Base-by-base conservation (phyloP, 192 early-diverging fungal species). In the Coemansia aciculifera region DNA sequence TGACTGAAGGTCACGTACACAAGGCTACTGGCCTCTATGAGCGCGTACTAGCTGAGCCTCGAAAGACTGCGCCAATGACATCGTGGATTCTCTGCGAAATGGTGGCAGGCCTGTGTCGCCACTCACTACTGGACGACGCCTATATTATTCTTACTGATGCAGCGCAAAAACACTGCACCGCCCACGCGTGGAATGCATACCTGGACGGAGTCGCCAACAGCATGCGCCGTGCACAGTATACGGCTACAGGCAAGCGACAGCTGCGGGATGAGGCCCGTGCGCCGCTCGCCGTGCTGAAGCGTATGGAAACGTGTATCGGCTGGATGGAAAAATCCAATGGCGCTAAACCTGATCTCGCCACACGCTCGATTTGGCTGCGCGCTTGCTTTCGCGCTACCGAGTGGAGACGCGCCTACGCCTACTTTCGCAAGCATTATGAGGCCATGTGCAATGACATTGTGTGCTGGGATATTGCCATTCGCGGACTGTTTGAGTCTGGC, bases 101-200 rank as follows among this genome's bases (percentile, higher is more conserved):
- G 13, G 68, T 77, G 13, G 31, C 36, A 4, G 79, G 79, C 1
- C 62, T 82, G 38, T 71, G 79, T 34, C 49, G 68, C 10, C 64
- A 63, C 40, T 48, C 48, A 32, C 64, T 29, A n/a, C 44, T 66
- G 19, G 66, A 62, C 24, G 49, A 62, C 23, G 79, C 79, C 39
- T 68, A 68, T 32, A 17, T 11, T 15, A 3, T 44, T 3, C 68
- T 82, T 17, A 31, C 19, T 2, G 36, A 8, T 6, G 64, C 68
- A 0, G 9, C 9, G 3, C 34, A 19, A 5, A 34, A 24, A 32
- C 44, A 62, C 12, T 64, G 74, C 4, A 71, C 31, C 24, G 31
- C 57, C 3, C 64, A 62, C 19, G 68, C 52, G 31, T 82, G 79
- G 79, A 82, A 82, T 23, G 56, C 72, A n/a, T 82, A 82, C 36